Evolutionary conservation across 2,329 filamentous ascomycete genomes (phyloP), one percentile per base, ranked within the genome.

Genomic region (Trichophaea hybrida): DNA sequence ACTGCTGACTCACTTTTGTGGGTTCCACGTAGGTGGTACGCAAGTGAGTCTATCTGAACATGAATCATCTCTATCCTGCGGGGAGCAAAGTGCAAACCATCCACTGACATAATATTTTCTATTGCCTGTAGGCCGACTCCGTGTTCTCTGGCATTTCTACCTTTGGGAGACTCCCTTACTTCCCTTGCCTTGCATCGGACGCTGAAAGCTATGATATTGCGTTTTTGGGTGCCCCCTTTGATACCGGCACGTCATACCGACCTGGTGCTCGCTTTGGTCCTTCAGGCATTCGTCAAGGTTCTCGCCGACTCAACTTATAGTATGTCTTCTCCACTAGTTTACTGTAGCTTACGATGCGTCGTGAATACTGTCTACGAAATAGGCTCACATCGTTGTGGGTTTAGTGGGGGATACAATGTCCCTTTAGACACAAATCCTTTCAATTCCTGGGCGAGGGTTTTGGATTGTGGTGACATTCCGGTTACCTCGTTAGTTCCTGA

Each of bases 131-230:
- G 84, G 87, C 87, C 61, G 87, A 94, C 71, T 89, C 86, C 0
- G 86, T 93, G 60, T 94, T 93, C 73, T 91, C 86, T 1, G 88
- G 88, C 33, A 93, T 94, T 69, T 86, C 85, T 0, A 94, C 88
- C 6, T 93, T 93, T 70, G 88, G 86, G 8, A 82, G 86, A 55
- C 74, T 93, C 46, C 82, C 83, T 5, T 93, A 94, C 73, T 80
- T 78, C 60, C 85, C 86, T 2, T 94, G 88, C 70, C 76, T 94
- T 3, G 76, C 80, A n/a, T 83, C 79, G 63, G 77, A 81, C 44
- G 78, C 81, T 32, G 82, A 84, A 65, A 80, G 83, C 68, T 94
- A 85, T 68, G 88, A 94, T 65, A 90, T 94, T 72, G 88, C 88
- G 1, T 93, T 94, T 71, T 80, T 93, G 55, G 84, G 84, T 48